Base-by-base conservation (phyloP, 2,329 filamentous ascomycete species). In the Ceratocystis huliohia region DNA sequence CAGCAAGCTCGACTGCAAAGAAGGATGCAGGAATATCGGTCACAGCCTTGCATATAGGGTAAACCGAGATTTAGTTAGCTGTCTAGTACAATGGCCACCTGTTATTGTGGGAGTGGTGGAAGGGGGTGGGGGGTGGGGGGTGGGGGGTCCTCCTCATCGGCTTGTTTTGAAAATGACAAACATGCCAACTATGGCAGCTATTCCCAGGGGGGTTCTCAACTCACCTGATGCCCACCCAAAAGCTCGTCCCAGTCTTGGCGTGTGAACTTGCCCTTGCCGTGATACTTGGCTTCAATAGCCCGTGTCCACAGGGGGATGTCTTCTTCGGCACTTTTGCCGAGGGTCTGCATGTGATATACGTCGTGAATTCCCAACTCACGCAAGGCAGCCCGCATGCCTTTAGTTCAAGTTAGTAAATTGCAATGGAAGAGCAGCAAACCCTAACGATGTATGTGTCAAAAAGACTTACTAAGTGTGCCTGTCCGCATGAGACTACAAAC, bases 1-100 rank as follows among this genome's bases (percentile, higher is more conserved):
- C 72, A 37, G 76, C 75, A 10, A 77, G 71, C 63, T 77, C 75
- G 64, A 72, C 67, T 62, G 73, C 74, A 70, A 77, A 75, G 70
- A 85, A 86, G 46, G 82, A 76, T 0, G 84, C 75, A 1, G 86
- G 84, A 17, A 84, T 73, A 61, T 82, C 82, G 66, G 79, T 78
- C 7, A 80, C 83, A 25, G 79, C 79, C n/a, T 83, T 83, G 3
- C 74, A 74, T 7, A 77, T 75, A 0, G 74, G 72, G 65, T 71
- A 25, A 71, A 66, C 50, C 72, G 74, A 63, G 73, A 71, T 1
- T 70, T 70, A 3, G 1, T 71, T 70, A 33, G 61, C 6, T 30
- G 15, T 15, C n/a, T 44, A 41, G 41, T 2, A 22, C 48, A 50
- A 59, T n/a, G 6, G 20, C 6, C 2, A 33, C 13, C 3, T n/a